phyloP scores from a whole-genome alignment of 78 protist genomes.

The Paulinella micropora region DNA sequence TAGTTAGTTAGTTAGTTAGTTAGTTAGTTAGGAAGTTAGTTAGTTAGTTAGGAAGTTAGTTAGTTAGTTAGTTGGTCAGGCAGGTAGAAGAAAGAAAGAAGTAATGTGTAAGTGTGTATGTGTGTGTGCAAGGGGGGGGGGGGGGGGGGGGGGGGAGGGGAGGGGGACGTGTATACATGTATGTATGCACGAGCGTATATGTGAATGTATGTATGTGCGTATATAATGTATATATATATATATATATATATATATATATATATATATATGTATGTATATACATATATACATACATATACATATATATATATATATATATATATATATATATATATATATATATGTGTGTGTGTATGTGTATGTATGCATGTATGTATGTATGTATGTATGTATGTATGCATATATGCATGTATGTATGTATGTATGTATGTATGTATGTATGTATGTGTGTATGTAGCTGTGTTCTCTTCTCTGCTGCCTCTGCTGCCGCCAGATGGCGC shows the following conservation, averaged over 20 bases:
- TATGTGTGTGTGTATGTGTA: background rate
- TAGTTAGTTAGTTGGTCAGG: background rate
- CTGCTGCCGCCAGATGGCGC: no score
- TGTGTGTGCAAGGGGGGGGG: no score
- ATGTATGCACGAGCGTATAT: background rate
- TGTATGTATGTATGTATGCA: background rate
- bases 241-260: background rate
- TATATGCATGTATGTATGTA: background rate
- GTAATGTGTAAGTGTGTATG: background rate
- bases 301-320: background rate
- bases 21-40: no score
- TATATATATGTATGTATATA: background rate
- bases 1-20: no score
- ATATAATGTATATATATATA: background rate
- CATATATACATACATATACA: background rate
- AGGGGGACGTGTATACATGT: no score
- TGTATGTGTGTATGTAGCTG: background rate
- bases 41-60: no score
- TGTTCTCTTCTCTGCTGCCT: no score
- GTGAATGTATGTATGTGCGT: background rate
- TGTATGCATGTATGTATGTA: background rate
- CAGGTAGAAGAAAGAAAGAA: background rate
- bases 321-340: background rate
- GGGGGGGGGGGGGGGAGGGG: no score
- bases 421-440: background rate